phyloP scores from a whole-genome alignment of 2,329 filamentous ascomycete genomes.

The Colletotrichum sp. region DNA sequence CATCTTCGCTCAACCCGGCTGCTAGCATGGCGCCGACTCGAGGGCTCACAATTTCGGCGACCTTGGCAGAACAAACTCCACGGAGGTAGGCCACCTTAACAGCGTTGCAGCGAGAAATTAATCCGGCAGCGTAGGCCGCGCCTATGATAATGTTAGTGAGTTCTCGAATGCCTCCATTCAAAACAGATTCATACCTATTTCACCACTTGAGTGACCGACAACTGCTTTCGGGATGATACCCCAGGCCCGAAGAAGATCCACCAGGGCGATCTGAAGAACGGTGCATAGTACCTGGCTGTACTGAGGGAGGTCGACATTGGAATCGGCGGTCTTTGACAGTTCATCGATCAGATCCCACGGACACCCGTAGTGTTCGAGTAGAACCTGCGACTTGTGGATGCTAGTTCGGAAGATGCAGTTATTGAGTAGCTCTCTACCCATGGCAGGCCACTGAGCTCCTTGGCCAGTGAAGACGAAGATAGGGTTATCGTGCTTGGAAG shows the following conservation, averaged over 20 bases:
- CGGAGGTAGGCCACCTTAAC: constrained; percentile 36
- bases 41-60: not conserved
- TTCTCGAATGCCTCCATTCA: rapidly evolving
- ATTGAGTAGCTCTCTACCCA: constrained; percentile 35
- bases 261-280: constrained; percentile 51
- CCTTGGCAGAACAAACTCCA: constrained; percentile 23
- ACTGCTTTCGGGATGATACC: constrained; percentile 30
- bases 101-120: constrained; percentile 29
- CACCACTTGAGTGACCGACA: constrained; percentile 1
- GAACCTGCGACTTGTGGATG: not conserved
- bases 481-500: not conserved
- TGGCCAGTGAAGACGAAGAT: constrained; percentile 40
- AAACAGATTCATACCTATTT: not conserved
- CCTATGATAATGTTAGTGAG: not conserved
- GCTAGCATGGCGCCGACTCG: constrained; percentile 34
- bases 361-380: not conserved
- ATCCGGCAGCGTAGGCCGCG: constrained; percentile 46
- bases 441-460: constrained; percentile 38
- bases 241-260: constrained; percentile 47
- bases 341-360: not conserved
- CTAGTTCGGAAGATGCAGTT: constrained; percentile 6
- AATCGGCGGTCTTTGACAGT: not conserved
- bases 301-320: not conserved
- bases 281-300: constrained; percentile 46
- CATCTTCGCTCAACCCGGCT: constrained; percentile 25